Evolutionary conservation across 306 rosid species (phyloP).

Genomic region (Castanea crenata): DNA sequence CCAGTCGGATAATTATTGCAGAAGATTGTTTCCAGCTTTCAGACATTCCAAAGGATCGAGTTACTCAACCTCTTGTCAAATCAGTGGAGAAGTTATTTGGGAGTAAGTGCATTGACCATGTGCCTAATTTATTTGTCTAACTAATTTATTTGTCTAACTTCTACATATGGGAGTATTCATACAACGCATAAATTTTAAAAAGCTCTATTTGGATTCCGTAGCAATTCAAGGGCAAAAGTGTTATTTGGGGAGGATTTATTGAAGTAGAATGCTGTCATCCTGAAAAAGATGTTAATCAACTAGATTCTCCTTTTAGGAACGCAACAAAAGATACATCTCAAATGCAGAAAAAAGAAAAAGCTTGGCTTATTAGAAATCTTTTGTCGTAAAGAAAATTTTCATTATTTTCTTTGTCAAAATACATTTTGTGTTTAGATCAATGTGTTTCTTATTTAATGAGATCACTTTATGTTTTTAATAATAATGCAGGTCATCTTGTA

Average conservation of each 20-base stretch:
- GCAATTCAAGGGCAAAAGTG: too few species aligned
- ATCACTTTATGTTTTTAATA: conserved; percentile 4
- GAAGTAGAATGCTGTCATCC: too few species aligned
- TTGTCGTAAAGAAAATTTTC: too few species aligned
- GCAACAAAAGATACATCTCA: too few species aligned
- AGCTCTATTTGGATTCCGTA: neutral
- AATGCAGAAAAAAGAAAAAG: too few species aligned
- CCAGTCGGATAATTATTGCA: conserved; percentile 61
- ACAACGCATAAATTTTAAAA: neutral
- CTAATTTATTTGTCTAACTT: neutral
- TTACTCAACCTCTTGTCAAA: conserved; percentile 35
- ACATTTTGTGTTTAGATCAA: neutral
- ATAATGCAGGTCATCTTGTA: conserved; percentile 53
- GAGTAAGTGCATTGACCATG: conserved; percentile 40
- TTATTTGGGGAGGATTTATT: too few species aligned
- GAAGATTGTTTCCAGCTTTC: conserved; percentile 88
- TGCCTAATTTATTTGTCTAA: neutral
- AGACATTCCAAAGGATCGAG: conserved; percentile 45
- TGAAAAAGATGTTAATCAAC: too few species aligned
- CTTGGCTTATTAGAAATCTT: too few species aligned
- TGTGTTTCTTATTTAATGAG: conserved; percentile 6
- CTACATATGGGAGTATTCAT: neutral
- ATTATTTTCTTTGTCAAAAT: too few species aligned
- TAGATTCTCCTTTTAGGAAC: too few species aligned
- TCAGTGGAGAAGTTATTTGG: conserved; percentile 68